Evolutionary conservation across 148 eudicot genomes (phyloP), one percentile per base, ranked within the genome.

Genomic region (Camellia granthamiana): DNA sequence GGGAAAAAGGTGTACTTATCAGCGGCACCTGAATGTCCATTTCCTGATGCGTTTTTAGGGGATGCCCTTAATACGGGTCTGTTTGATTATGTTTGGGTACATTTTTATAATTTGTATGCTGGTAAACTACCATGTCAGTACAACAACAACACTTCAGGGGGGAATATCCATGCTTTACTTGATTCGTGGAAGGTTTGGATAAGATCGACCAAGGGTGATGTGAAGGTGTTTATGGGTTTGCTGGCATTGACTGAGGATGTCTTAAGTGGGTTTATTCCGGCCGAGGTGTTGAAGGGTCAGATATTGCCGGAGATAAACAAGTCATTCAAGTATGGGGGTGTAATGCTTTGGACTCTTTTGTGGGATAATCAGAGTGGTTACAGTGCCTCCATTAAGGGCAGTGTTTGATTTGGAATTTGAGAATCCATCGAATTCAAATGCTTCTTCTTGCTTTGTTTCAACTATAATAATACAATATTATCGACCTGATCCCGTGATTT

Each of bases 1-100:
- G 78, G 83, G 46, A 80, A 44, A 69, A 87, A 80, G 69, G 91
- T 95, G 78, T 90, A 91, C 86, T 59, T 95, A 56, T 63, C 89
- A 0, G 98, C 87, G 0, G 97, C 97, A 11, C 98, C 98, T 18
- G 97, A 95, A 81, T 95, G 98, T 44, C 98, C 98, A 3, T 93
- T 89, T 68, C 95, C 95, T 3, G 98, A 94, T 47, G 68, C 43
- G 12, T 76, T 59, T 47, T 41, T 95, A 49, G 90, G 90, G 3
- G 69, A 80, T 5, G 94, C 98, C 6, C 85, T 92, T 8, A 41
- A 85, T 2, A 90, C 95, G 0, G 85, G 90, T 12, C 80, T 90
- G 2, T 95, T 95, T 52, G 98, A 95, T 80, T 91, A 86, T 19
- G 92, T 95, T 41, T 95, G 98, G 98, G 90, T 94, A 1, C 98